Percentiles rank a stretch among this genome's conserved stretches.
Evolutionary conservation across 306 rosid species (phyloP).

Genomic region (Inga oerstediana): DNA sequence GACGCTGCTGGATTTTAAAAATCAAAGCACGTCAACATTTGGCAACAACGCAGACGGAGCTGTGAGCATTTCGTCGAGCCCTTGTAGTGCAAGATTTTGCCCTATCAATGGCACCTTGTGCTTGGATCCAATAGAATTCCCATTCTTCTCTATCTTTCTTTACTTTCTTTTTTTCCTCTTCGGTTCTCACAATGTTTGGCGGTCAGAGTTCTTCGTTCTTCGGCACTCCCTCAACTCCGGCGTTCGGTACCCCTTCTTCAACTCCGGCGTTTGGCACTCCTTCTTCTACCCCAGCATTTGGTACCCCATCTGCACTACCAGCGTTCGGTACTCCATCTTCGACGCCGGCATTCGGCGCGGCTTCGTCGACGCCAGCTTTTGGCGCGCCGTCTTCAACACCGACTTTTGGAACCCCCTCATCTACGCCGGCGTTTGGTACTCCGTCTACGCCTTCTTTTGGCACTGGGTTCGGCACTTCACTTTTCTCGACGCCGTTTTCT

Average conservation of each 20-base stretch:
- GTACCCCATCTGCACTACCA: no score
- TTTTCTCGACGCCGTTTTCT: conserved; percentile 61
- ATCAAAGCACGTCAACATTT: background rate
- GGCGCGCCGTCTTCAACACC: conserved; percentile 49
- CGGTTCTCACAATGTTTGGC: conserved; percentile 54
- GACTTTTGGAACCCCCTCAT: conserved; percentile 56
- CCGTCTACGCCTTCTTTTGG: conserved; percentile 57
- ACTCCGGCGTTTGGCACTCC: no score
- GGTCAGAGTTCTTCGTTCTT: conserved; percentile 45
- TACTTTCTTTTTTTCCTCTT: background rate
- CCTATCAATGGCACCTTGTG: conserved; percentile 7
- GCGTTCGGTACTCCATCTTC: conserved; percentile 10
- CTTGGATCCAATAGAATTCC: conserved; percentile 5
- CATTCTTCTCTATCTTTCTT: background rate
- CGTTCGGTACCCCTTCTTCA: conserved; percentile 44
- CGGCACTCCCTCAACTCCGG: conserved; percentile 45
- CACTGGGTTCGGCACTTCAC: conserved; percentile 65
- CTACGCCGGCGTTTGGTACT: conserved; percentile 55
- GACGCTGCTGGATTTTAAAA: background rate
- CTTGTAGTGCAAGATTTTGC: conserved; percentile 11
- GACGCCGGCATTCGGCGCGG: no score
- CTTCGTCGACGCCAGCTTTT: conserved; percentile 38
- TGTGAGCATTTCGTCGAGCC: conserved; percentile 30
- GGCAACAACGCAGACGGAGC: background rate
- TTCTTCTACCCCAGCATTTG: no score